Evolutionary conservation across 768 basidiomycete species (phyloP), one percentile per base, ranked within the genome.

Genomic region (Naganishia vaughanmartiniae): DNA sequence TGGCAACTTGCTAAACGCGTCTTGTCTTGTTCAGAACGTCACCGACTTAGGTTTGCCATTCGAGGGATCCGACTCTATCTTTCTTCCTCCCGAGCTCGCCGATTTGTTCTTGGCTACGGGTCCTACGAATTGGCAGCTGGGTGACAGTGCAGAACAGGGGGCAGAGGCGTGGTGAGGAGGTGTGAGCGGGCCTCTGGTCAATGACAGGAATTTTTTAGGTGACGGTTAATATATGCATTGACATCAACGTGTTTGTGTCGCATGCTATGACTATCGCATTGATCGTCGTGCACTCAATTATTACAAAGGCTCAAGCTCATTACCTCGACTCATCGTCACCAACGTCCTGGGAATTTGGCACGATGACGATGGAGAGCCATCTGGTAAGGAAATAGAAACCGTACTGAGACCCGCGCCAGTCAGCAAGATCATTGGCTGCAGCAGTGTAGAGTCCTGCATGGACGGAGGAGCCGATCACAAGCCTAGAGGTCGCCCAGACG

Each of bases 11-110:
- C 54, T 19, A 54, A 31, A 21, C 5, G 57, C 36, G 51, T 36
- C 48, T 51, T 58, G 14, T 39, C 3, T 46, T n/a, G 3, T 45
- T 46, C 81, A 95, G 91, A 93, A 87, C 77, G 82, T 94, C 73
- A 87, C 88, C 19, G 93, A 97, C 80, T 87, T 97, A 17, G 92
- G 93, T 19, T 83, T 96, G 66, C 93, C 93, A n/a, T 84, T 88
- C 45, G 93, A 93, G 74, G 70, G 70, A 56, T 90, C 89, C 4
- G 93, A 97, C 75, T 91, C 89, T 15, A 89, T 95, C 65, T 94
- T 97, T 83, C 81, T 94, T 6, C 81, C 80, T 17, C 74, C 75
- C 7, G 79, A 79, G 76, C 74, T 80, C 21, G 79, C 79, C 15
- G 78, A 78, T 63, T 73, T 80, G 74, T 80, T 80, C 72, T 57